Conservation (phyloP, 352 stramenopile genomes). For the Thalassiosira livingstoniorum region DNA sequence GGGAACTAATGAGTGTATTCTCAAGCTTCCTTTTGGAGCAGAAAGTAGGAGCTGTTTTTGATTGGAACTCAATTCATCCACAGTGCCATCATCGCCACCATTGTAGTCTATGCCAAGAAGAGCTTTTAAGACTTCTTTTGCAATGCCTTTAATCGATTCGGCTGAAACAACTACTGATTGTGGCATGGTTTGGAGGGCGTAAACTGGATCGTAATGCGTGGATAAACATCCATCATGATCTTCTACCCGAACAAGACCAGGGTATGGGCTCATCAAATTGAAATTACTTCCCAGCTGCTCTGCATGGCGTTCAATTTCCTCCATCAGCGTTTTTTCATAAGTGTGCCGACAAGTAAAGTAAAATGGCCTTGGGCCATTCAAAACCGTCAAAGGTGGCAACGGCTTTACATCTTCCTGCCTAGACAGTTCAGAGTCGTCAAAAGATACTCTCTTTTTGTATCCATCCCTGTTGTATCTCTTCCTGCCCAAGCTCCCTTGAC, state of each 20-base stretch:
- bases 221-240: conserved; percentile 1
- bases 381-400: conserved; percentile 25
- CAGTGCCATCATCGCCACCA: neutral
- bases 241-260: conserved; percentile 46
- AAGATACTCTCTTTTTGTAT: conserved; percentile 9
- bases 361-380: conserved; percentile 32
- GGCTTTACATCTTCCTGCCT: conserved; percentile 19
- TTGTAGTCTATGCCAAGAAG: conserved; percentile 12
- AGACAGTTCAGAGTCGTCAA: neutral
- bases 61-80: conserved; percentile 2
- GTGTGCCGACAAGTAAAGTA: conserved; percentile 67
- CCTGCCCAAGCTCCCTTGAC: neutral
- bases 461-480: conserved; percentile 29
- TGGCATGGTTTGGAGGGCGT: conserved; percentile 63
- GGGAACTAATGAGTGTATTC: conserved; percentile 59
- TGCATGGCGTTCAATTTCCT: conserved; percentile 43
- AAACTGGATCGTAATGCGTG: conserved; percentile 47
- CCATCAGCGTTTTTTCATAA: conserved; percentile 62
- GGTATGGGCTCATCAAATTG: conserved; percentile 40
- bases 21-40: conserved; percentile 40
- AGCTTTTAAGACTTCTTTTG: conserved; percentile 25
- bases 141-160: conserved; percentile 63
- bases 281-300: neutral
- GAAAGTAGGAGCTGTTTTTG: conserved; percentile 9
- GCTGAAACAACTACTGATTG: conserved; percentile 45